Evolutionary conservation across 345 rosid genomes (phyloP).

Genomic region (Boechera divaricarpa): DNA sequence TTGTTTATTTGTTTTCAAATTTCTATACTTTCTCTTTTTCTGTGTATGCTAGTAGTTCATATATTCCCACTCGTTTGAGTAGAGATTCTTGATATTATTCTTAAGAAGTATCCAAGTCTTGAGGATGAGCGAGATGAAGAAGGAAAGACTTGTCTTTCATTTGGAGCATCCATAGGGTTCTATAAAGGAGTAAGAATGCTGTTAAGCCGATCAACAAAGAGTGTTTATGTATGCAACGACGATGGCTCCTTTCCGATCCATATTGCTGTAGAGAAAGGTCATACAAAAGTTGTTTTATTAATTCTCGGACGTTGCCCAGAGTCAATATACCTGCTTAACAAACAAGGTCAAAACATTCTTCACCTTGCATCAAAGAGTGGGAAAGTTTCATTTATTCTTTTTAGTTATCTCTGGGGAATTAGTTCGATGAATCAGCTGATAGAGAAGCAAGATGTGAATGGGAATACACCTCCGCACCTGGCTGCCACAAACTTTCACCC

Average conservation of each 20-base stretch:
- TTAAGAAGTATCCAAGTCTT: not conserved
- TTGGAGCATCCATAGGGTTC: constrained; percentile 23
- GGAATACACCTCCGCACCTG: too few species aligned
- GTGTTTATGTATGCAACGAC: not conserved
- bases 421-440: too few species aligned
- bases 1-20: too few species aligned
- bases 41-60: too few species aligned
- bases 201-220: not conserved
- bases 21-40: too few species aligned
- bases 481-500: too few species aligned
- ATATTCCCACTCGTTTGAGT: not conserved
- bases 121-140: constrained; percentile 14
- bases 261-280: not conserved
- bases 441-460: too few species aligned
- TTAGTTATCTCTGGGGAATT: too few species aligned
- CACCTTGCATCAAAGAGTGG: constrained; percentile 10
- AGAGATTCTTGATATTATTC: constrained; percentile 14
- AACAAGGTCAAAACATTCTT: constrained; percentile 9
- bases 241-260: constrained; percentile 11
- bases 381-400: not conserved
- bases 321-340: not conserved
- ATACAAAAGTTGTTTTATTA: not conserved
- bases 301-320: not conserved
- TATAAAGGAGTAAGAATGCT: constrained; percentile 6
- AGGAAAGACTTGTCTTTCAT: constrained; percentile 27